A percentile compares a stretch with the other conserved stretches of the same genome.
Evolutionary conservation across 306 rosid species (phyloP).

Genomic region (Begonia loranthoides): DNA sequence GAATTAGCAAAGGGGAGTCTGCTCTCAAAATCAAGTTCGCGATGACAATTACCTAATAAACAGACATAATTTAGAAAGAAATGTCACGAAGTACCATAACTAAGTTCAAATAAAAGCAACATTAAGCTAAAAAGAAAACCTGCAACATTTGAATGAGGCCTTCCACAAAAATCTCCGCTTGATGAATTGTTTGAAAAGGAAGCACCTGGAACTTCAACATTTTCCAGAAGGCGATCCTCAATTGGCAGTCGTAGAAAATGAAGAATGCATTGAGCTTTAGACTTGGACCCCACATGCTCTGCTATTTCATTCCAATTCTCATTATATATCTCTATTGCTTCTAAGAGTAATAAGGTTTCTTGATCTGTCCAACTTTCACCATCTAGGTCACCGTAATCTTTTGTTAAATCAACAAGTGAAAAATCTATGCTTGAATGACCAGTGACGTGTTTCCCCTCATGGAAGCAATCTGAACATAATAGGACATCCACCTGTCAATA

Average conservation of each 20-base stretch:
- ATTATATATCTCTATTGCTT: slow-evolving; percentile 80
- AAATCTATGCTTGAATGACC: slow-evolving; percentile 94
- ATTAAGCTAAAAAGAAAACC: slow-evolving; percentile 31
- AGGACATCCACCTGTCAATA: slow-evolving; percentile 63
- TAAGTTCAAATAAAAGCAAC: slow-evolving; percentile 8
- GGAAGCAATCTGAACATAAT: slow-evolving; percentile 80
- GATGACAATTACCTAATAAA: slow-evolving; percentile 39
- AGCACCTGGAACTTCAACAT: slow-evolving; percentile 63
- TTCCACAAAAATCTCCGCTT: slow-evolving; percentile 32
- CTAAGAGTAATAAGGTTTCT: slow-evolving; percentile 82
- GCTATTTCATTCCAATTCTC: slow-evolving; percentile 98
- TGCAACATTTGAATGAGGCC: slow-evolving; percentile 37
- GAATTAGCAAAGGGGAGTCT: slow-evolving; percentile 89
- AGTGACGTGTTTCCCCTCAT: slow-evolving; percentile 70
- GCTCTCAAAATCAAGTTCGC: slow-evolving; percentile 38
- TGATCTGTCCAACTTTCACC: slow-evolving; percentile 95
- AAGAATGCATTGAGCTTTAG: slow-evolving; percentile 96
- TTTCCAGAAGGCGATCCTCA: slow-evolving; percentile 85
- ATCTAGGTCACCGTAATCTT: slow-evolving; percentile 69
- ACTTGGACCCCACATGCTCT: slow-evolving; percentile 84
- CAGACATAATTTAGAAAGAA: slow-evolving; percentile 8
- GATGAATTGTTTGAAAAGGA: slow-evolving; percentile 33
- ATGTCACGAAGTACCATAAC: slow-evolving; percentile 19
- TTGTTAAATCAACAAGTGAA: slow-evolving; percentile 42
- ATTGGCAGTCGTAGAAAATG: slow-evolving; percentile 94